phyloP scores from a whole-genome alignment of 495 filamentous ascomycete genomes.

The Aspergillus sclerotiicarbonarius region DNA sequence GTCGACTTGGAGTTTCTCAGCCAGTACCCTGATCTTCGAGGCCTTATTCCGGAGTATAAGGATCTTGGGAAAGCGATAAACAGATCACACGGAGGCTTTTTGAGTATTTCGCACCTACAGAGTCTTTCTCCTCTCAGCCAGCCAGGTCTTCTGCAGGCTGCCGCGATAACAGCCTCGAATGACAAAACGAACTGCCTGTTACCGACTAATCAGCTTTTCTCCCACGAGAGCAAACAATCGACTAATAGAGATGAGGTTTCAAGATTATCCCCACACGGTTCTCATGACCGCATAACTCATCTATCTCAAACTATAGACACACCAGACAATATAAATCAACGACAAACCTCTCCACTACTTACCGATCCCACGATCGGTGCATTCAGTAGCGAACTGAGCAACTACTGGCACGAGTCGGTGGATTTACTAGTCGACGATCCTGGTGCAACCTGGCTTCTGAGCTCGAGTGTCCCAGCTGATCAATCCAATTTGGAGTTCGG shows the following conservation, averaged over 20 bases:
- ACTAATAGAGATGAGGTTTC: not conserved
- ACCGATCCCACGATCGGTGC: not conserved
- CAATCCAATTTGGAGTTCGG: not conserved
- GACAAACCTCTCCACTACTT: not conserved
- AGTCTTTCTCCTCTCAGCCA: not conserved
- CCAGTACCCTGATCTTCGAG: not conserved
- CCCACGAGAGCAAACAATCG: not conserved
- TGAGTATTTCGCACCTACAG: not conserved
- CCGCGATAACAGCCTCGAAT: not conserved
- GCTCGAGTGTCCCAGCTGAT: not conserved
- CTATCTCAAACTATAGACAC: not conserved
- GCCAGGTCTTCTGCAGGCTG: not conserved
- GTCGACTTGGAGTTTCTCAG: not conserved
- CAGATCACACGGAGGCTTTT: not conserved
- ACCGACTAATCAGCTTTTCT: not conserved
- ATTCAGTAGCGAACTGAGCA: not conserved
- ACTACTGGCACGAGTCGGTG: not conserved
- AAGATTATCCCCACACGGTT: not conserved
- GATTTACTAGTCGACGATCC: not conserved
- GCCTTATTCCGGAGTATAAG: not conserved
- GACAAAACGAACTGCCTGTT: too few species aligned
- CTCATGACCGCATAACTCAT: not conserved
- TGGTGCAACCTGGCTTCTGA: not conserved
- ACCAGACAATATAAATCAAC: not conserved
- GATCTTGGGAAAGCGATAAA: not conserved